A percentile compares a stretch with the other conserved stretches of the same genome.
phyloP scores from a whole-genome alignment of 192 early-diverging fungal species.

The Cladochytrium replicatum region DNA sequence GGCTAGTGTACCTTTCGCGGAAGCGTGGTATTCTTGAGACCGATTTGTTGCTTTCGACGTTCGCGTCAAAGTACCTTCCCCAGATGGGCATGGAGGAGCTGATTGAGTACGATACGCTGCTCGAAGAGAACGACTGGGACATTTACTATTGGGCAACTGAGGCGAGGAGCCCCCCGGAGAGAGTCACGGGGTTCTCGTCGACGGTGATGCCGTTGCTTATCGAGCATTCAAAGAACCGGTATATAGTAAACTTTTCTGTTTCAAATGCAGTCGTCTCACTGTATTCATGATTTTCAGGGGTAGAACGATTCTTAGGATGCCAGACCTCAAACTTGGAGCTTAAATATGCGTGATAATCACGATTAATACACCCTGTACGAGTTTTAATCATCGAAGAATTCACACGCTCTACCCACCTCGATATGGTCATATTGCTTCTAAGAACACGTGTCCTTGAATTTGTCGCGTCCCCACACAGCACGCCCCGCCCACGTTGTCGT shows the following conservation, averaged over 20 bases:
- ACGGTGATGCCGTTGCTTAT: conserved; percentile 29
- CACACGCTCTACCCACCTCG: no score
- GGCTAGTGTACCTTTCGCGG: conserved; percentile 75
- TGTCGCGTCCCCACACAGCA: no score
- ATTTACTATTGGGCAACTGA: conserved; percentile 85
- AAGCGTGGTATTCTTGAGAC: conserved; percentile 94
- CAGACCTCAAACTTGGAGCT: no score
- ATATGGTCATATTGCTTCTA: no score
- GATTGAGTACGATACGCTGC: conserved; percentile 64
- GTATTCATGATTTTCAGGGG: conserved; percentile 45
- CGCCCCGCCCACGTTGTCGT: no score
- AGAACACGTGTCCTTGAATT: no score
- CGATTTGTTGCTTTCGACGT: conserved; percentile 83
- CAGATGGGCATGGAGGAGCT: conserved; percentile 47
- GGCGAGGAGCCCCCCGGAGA: no score
- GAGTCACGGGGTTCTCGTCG: conserved; percentile 35
- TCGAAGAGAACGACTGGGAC: conserved; percentile 92
- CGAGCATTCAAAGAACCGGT: conserved; percentile 49
- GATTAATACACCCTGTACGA: no score
- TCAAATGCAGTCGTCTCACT: conserved; percentile 20
- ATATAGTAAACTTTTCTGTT: conserved; percentile 25
- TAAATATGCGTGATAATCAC: no score
- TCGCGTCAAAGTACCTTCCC: conserved; percentile 57
- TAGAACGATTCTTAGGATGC: conserved; percentile 71
- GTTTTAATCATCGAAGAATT: no score